Base-by-base conservation (phyloP, 2,329 filamentous ascomycete genomes). In the Claviceps sp. region DNA sequence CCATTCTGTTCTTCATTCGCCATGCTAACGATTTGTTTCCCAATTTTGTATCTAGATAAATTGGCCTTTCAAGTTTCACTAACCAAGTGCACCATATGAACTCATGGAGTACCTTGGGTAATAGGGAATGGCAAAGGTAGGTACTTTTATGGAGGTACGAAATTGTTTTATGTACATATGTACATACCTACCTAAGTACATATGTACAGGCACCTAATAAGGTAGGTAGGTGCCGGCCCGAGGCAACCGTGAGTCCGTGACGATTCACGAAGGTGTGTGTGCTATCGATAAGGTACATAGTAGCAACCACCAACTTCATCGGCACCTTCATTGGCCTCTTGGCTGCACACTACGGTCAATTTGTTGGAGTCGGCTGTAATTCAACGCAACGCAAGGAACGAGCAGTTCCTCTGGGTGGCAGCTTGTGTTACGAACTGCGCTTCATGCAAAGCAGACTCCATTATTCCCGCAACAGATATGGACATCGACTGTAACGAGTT, bases 1-100 rank as follows among this genome's bases (percentile, higher is more conserved):
- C 57, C 57, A 55, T 67, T 64, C 54, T 58, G 62, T 37, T 63
- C 62, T 36, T 71, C 66, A 37, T 66, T 64, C 16, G 68, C 64
- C 70, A 73, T 73, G 50, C 11, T 49, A 22, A n/a, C 9, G n/a
- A 13, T 44, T 2, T 23, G 14, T 45, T 34, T 34, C 13, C 7
- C 42, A 26, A 44, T 16, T 26, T 7, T 14, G 42, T 23, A 45
- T 29, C 16, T 26, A 45, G 43, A 44, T 44, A 16, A 6, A 44
- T 26, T 14, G 42, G 22, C 22, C 42, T 23, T 3, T 29, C n/a
- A n/a, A n/a, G n/a, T n/a, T n/a, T n/a, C 29, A 29, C 26, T 29
- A 29, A 13, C 11, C n/a, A 29, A 38, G 22, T 17, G 26, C n/a
- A 43, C 20, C 20, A 23, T 22, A 29, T n/a, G n/a, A n/a, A n/a